phyloP scores from a whole-genome alignment of 2,329 filamentous ascomycete genomes.

The Penicillium rolfsii region DNA sequence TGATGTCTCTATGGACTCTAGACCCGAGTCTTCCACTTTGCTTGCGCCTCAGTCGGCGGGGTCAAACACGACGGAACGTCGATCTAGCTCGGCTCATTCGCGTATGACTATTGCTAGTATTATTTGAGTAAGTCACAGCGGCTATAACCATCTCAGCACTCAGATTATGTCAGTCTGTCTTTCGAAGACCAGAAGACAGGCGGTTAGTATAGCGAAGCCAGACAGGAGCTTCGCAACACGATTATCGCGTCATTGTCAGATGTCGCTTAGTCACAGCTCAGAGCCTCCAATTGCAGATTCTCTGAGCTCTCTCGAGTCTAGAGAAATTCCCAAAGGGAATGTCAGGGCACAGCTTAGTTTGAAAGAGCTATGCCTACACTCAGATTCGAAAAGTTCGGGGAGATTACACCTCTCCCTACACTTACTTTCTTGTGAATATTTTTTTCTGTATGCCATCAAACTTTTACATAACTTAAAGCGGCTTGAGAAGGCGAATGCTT shows the following conservation, averaged over 20 bases:
- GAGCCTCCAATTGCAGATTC: neutral
- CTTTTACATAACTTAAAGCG: neutral
- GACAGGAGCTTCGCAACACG: neutral
- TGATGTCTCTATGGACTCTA: constrained; percentile 26
- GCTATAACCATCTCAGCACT: neutral
- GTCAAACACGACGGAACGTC: constrained; percentile 31
- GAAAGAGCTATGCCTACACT: neutral
- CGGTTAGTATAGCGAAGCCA: neutral
- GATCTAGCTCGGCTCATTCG: constrained; percentile 40
- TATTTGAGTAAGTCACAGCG: constrained; percentile 34
- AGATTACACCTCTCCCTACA: neutral
- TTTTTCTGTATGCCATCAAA: neutral
- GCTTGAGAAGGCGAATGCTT: neutral
- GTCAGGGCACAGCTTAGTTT: neutral
- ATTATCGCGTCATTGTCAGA: neutral
- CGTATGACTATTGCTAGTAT: constrained; percentile 54
- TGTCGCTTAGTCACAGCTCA: neutral
- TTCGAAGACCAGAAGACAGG: neutral
- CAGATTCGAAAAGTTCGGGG: neutral
- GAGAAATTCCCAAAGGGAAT: no score
- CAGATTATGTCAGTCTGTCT: neutral
- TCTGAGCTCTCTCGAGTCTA: no score
- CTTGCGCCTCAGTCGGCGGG: constrained; percentile 29
- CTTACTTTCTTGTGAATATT: constrained; percentile 1
- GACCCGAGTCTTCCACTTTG: constrained; percentile 20